Conservation (phyloP, 257 asterid species). For the Verbascum thapsus region DNA sequence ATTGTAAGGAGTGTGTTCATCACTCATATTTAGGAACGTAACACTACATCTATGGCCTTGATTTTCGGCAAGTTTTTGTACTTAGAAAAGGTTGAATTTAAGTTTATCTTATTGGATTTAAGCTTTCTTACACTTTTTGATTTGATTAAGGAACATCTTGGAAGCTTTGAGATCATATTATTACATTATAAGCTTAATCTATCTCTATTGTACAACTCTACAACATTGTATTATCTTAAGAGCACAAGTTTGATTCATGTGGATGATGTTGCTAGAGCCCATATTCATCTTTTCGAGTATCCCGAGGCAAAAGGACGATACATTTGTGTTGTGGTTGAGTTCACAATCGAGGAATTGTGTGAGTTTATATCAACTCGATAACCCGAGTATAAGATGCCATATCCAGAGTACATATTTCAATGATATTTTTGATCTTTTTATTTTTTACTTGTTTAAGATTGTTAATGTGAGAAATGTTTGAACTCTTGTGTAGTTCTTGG, state of each 20-base stretch:
- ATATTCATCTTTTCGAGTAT: conserved; percentile 41
- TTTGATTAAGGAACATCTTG: no score
- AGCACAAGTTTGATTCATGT: conserved; percentile 37
- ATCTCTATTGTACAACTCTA: no score
- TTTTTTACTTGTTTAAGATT: no score
- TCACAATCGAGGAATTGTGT: conserved; percentile 29
- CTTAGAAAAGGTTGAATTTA: not conserved
- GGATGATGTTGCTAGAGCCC: conserved; percentile 51
- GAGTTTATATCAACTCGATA: conserved; percentile 41
- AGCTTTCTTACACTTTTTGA: no score
- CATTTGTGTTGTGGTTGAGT: conserved; percentile 46
- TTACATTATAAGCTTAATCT: no score
- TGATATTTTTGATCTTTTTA: no score
- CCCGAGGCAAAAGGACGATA: conserved; percentile 47
- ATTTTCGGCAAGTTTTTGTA: conserved; percentile 37
- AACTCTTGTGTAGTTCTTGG: not conserved
- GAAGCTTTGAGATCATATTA: no score
- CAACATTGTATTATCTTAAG: no score
- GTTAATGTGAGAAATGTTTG: no score
- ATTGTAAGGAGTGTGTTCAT: no score
- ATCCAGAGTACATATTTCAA: conserved; percentile 42
- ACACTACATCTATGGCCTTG: conserved; percentile 42
- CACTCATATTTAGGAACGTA: no score
- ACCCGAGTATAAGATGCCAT: conserved; percentile 41
- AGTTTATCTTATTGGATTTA: not conserved